Evolutionary conservation across 2,329 filamentous ascomycete genomes (phyloP), one percentile per base, ranked within the genome.

Genomic region (Neonectria punicea): DNA sequence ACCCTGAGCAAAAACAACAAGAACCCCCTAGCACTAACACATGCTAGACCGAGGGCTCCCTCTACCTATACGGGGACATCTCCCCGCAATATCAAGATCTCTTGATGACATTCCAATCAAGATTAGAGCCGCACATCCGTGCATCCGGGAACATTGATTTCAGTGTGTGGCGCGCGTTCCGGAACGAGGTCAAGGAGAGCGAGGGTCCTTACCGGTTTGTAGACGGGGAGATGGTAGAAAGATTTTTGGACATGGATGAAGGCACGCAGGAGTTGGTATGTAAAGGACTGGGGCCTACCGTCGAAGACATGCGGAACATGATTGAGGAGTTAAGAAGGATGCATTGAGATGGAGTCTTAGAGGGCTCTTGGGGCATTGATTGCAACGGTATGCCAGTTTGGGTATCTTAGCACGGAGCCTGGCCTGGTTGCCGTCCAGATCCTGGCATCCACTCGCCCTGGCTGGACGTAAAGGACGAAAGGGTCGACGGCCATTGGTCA

Each of bases 61-160:
- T 99, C 53, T 98, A 97, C 78, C 88, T 99, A 68, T 95, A 96
- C 73, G 93, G 92, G 1, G 87, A 92, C 7, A 93, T 99, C 69
- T 85, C 90, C 3, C 84, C 91, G 0, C 78, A 85, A 4, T 89
- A 92, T 58, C 91, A 93, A 74, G 92, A 97, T 71, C 83, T 97
- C 13, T 86, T 99, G 28, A 91, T 98, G 80, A 89, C 88, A 1
- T 88, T 99, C 59, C 96, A 99, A 77, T 81, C 83, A 0, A 88
- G 86, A 41, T 86, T 98, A 61, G 89, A 91, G 5, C 82, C 85
- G 4, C 83, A 88, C 6, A 85, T 97, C 30, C 81, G 87, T 39
- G 89, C 88, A 0, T 87, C 92, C 0, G 96, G 96, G 0, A 83
- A 90, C 53, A 87, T 97, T 53, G 85, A 90, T 0, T 98, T 97